Conservation (phyloP, 202 grass and related monocot species). For the Setaria italica region DNA sequence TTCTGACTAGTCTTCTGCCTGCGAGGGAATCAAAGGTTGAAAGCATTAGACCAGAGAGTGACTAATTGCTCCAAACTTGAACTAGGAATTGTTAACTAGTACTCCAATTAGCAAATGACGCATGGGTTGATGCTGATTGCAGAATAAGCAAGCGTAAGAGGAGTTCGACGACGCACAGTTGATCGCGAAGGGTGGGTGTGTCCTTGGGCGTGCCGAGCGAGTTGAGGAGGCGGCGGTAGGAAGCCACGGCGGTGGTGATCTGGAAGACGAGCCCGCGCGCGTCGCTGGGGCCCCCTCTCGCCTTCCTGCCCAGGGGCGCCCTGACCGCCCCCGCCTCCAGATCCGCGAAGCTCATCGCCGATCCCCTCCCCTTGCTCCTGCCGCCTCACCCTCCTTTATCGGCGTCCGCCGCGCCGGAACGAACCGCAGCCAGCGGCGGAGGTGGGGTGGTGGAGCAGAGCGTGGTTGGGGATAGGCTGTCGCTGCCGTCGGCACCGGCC, state of each 20-base stretch:
- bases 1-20: conserved; percentile 81
- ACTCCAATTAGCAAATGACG: neutral
- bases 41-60: conserved; percentile 2
- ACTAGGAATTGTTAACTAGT: neutral
- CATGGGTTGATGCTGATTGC: conserved; percentile 3
- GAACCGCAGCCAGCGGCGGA: neutral
- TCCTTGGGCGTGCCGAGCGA: conserved; percentile 85
- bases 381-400: neutral
- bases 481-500: conserved; percentile 51
- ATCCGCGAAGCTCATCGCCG: conserved; percentile 89
- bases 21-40: conserved; percentile 29
- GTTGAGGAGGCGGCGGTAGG: conserved; percentile 91
- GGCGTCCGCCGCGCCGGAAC: neutral
- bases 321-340: conserved; percentile 69
- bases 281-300: conserved; percentile 51
- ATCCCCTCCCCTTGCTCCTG: neutral
- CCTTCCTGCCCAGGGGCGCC: conserved; percentile 50
- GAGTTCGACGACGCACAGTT: conserved; percentile 56
- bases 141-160: neutral
- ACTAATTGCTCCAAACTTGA: neutral
- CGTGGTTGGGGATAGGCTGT: neutral
- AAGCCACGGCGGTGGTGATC: conserved; percentile 73
- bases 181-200: conserved; percentile 71
- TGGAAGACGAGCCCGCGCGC: conserved; percentile 73
- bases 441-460: conserved; percentile 11